These are phyloP conservation scores for Penicillium atrosanguineum DNA, from an alignment of 495 filamentous ascomycete genomes.

Conservation along the genomic window DNA sequence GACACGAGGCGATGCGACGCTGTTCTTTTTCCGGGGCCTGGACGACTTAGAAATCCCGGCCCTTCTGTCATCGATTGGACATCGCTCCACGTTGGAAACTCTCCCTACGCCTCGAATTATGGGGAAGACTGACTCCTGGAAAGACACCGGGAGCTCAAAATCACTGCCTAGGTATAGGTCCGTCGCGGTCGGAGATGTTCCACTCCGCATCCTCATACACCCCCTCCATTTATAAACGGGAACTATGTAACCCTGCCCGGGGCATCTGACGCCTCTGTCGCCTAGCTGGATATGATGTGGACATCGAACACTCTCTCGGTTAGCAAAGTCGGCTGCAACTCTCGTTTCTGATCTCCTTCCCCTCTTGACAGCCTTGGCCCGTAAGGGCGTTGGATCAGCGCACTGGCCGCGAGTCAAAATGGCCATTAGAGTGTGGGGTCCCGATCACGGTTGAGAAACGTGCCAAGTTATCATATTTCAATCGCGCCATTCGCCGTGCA, in stretches of 20 bases:
- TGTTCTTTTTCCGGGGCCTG: slow-evolving; percentile 22
- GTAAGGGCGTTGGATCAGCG: slow-evolving; percentile 10
- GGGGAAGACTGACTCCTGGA: not conserved
- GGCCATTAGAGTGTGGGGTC: slow-evolving; percentile 9
- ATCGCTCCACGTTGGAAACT: slow-evolving; percentile 2
- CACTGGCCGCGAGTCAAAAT: slow-evolving; percentile 15
- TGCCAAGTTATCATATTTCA: slow-evolving; percentile 14
- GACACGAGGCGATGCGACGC: slow-evolving; percentile 36
- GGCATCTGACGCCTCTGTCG: slow-evolving; percentile 13
- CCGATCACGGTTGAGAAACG: slow-evolving; percentile 9
- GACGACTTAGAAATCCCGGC: slow-evolving; percentile 16
- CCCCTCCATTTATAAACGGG: slow-evolving; percentile 8
- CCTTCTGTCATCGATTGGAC: slow-evolving; percentile 7
- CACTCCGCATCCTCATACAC: slow-evolving; percentile 13
- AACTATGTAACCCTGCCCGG: slow-evolving; percentile 31
- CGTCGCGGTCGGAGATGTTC: slow-evolving; percentile 19
- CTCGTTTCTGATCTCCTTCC: slow-evolving; percentile 1
- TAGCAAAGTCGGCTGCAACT: slow-evolving; percentile 15
- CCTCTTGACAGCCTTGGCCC: not conserved
- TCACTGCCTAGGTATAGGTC: not conserved
- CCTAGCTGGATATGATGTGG: not conserved
- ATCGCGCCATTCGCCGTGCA: slow-evolving; percentile 10
- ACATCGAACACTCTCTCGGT: slow-evolving; percentile 8
- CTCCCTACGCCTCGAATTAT: not conserved
- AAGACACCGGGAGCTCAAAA: too few relatives aligned